Base-by-base conservation (phyloP, 1,284 basidiomycete genomes). In the Boletus smithii region DNA sequence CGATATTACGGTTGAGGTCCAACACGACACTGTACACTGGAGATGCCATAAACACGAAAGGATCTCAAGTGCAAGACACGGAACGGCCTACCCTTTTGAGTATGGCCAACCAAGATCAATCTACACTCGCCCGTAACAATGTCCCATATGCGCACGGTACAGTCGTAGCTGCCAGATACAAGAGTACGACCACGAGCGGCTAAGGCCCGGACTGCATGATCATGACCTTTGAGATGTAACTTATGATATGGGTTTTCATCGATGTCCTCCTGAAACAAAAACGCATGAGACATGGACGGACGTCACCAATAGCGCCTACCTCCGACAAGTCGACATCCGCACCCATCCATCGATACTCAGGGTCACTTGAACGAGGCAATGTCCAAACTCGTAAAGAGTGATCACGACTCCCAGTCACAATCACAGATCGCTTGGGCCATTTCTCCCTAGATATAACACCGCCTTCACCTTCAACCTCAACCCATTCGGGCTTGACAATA, bases 81-180 rank as follows among this genome's bases (percentile, higher is more conserved):
- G 20, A n/a, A 39, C 7, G 8, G 49, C 71, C 51, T 54, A 92
- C 91, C 92, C 79, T 94, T 95, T 65, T 92, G 88, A 20, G 87
- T 87, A 65, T 97, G 94, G 0, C 94, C 94, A 3, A 77, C 75
- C 39, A 97, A 74, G 7, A 87, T 77, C 74, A 86, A 88, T 60
- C 83, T 84, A 65, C 88, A 90, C 34, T 79, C 75, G 10, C 94
- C 95, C n/a, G 83, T 88, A 53, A 93, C 78, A 49, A 92, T 87
- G 65, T 97, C 93, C 94, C 95, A 97, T 29, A 97, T 88, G 31
- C 94, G 83, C 31, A 97, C 92, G 4, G 84, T 90, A 63, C 83
- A 88, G 64, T 97, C 95, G 68, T 97, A 97, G 59, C 91, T 95
- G 23, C 93, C 94, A n/a, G 91, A 95, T 18, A 95, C 88, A 37